Base-by-base conservation (phyloP, 2,329 filamentous ascomycete species). In the Thielaviopsis cerberus region DNA sequence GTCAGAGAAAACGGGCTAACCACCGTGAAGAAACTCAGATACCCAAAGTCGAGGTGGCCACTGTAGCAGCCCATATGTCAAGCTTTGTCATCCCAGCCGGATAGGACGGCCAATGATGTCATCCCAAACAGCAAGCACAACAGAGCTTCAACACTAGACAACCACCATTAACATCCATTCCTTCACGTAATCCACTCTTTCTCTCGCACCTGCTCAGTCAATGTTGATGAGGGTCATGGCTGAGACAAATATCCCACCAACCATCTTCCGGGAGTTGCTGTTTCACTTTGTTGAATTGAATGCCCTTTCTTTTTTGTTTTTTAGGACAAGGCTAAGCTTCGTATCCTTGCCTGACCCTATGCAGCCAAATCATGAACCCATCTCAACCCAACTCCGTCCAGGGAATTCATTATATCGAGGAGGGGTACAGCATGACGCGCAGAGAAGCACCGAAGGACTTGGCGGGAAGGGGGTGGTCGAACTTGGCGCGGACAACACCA, bases 361-460 rank as follows among this genome's bases (percentile, higher is more conserved):
- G 74, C 73, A 75, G 73, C 74, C 73, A 78, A 74, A 75, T 76
- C 75, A 76, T 73, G 72, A 80, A 79, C 76, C 77, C 74, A 75
- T 74, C 73, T 74, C 74, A 78, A 74, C 76, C 77, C 77, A 80
- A 80, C 77, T 79, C 76, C 76, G 71, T 72, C 72, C 73, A 71
- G 67, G 67, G 62, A 59, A 61, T 69, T 71, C 69, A 76, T 85
- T 91, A 95, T 85, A 96, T 92, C 79, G 88, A 89, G 72, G 88
- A 94, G 75, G 89, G 89, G 82, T 95, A 95, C 76, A 95, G 81
- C 89, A 95, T 95, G 76, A 95, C 82, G 76, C 90, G 85, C 78
- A 94, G 86, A 69, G 87, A 90, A 73, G 89, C 88, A 77, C 90
- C 89, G 80, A 97, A 96, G 72, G 87, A 89, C 80, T 90, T 90